These are phyloP conservation scores for Sarocladium kiliense DNA, from an alignment of 2,329 filamentous ascomycete species.

Conservation along the genomic window DNA sequence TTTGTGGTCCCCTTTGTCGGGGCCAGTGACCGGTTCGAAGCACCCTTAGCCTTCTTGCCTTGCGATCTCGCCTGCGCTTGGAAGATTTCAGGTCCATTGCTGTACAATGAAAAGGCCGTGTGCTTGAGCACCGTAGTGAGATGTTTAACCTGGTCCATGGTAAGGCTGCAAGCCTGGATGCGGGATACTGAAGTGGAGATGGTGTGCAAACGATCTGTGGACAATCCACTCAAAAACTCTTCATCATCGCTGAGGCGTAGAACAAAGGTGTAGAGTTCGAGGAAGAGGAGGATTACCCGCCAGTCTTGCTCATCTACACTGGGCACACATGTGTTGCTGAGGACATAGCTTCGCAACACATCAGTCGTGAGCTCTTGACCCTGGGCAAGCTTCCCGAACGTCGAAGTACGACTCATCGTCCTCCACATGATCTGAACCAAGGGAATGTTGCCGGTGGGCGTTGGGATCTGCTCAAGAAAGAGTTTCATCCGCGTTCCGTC, in stretches of 20 bases:
- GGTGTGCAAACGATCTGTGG: slow-evolving; percentile 19
- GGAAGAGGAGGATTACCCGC: slow-evolving; percentile 82
- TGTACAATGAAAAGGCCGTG: slow-evolving; percentile 82
- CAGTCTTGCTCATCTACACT: slow-evolving; percentile 56
- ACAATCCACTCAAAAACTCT: slow-evolving; percentile 66
- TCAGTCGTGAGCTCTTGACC: slow-evolving; percentile 24
- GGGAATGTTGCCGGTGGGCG: slow-evolving; percentile 50
- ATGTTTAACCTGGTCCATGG: slow-evolving; percentile 63
- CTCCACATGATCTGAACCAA: slow-evolving; percentile 73
- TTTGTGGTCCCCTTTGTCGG: slow-evolving; percentile 31
- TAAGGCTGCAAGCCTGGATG: slow-evolving; percentile 61
- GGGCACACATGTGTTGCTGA: slow-evolving; percentile 11
- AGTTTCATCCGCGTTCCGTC: slow-evolving; percentile 95
- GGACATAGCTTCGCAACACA: slow-evolving; percentile 26
- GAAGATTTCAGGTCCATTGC: slow-evolving; percentile 64
- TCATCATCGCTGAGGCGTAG: slow-evolving; percentile 93
- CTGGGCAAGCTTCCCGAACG: slow-evolving; percentile 27
- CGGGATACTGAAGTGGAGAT: slow-evolving; percentile 27
- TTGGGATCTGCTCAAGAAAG: slow-evolving; percentile 52
- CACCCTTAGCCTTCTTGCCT: not conserved
- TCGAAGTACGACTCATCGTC: slow-evolving; percentile 39
- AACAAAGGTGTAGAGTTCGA: slow-evolving; percentile 92
- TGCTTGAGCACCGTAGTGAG: slow-evolving; percentile 86
- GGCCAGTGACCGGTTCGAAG: not conserved
- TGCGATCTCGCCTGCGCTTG: slow-evolving; percentile 11